These are phyloP conservation scores for Penicillium psychrofluorescens DNA, from an alignment of 495 filamentous ascomycete genomes.

Conservation along the genomic window DNA sequence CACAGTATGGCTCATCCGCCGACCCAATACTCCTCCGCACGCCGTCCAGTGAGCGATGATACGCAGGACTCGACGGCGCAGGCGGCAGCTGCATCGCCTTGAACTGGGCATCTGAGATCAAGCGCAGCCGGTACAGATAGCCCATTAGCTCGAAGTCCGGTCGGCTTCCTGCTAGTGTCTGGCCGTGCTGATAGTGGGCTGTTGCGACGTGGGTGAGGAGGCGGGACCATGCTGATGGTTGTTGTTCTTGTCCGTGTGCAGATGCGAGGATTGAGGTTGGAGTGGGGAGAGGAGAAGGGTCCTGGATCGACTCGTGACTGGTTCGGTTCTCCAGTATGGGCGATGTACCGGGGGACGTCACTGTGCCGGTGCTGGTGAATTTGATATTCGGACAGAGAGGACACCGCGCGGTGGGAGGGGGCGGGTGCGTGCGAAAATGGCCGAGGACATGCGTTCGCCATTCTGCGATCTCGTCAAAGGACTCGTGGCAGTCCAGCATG, in stretches of 20 bases:
- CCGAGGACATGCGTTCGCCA: conserved; percentile 38
- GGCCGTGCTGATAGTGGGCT: conserved; percentile 31
- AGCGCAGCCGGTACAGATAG: conserved; percentile 32
- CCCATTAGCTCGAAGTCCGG: conserved; percentile 41
- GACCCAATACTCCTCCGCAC: conserved; percentile 37
- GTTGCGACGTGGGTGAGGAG: conserved; percentile 34
- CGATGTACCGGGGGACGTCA: conserved; percentile 1
- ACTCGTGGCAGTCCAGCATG: conserved; percentile 35
- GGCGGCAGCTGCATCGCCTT: conserved; percentile 38
- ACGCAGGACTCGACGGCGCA: conserved; percentile 35
- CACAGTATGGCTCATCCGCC: conserved; percentile 39
- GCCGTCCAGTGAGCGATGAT: conserved; percentile 36
- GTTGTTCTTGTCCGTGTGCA: not conserved
- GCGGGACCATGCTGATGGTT: conserved; percentile 25
- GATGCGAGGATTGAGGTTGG: too few species aligned
- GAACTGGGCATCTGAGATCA: conserved; percentile 41
- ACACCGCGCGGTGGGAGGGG: conserved; percentile 32
- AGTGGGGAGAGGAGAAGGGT: not conserved
- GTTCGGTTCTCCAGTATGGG: not conserved
- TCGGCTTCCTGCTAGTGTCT: conserved; percentile 32
- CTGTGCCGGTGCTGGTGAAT: conserved; percentile 20
- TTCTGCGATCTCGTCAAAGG: conserved; percentile 24
- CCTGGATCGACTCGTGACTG: not conserved
- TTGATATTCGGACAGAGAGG: conserved; percentile 29
- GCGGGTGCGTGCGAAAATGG: conserved; percentile 34